Conservation (phyloP, 306 rosid species). For the Lupinus albus region DNA sequence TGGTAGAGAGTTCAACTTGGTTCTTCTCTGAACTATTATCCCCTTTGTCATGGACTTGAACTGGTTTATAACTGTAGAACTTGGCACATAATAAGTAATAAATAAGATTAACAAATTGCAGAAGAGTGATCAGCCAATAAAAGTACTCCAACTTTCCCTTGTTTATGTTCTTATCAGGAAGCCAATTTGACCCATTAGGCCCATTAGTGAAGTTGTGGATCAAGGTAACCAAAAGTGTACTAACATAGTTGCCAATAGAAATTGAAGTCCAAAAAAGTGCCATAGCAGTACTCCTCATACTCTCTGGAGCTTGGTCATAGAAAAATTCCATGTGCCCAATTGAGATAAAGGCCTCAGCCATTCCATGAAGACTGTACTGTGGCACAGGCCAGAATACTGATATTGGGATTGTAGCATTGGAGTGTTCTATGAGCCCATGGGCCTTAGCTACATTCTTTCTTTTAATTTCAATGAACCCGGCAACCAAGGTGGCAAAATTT, state of each 20-base stretch:
- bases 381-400: conserved; percentile 88
- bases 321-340: conserved; percentile 91
- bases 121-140: conserved; percentile 74
- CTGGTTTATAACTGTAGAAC: conserved; percentile 68
- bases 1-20: conserved; percentile 56
- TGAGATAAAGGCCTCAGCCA: conserved; percentile 96
- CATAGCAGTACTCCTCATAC: conserved; percentile 90
- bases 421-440: conserved; percentile 55
- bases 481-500: conserved; percentile 66
- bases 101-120: conserved; percentile 63
- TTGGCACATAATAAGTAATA: conserved; percentile 71
- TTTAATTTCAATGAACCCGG: conserved; percentile 73
- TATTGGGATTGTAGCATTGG: conserved; percentile 58
- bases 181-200: conserved; percentile 84
- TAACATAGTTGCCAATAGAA: conserved; percentile 67
- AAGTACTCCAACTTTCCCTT: conserved; percentile 80
- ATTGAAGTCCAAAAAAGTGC: conserved; percentile 82
- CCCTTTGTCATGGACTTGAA: conserved; percentile 56
- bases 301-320: conserved; percentile 91
- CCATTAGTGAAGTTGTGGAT: conserved; percentile 66
- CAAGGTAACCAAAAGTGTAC: conserved; percentile 69
- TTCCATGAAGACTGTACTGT: conserved; percentile 84
- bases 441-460: conserved; percentile 60
- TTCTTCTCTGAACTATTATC: conserved; percentile 39
- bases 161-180: conserved; percentile 67